Conservation (phyloP, 768 basidiomycete species). For the Gloeostereum incarnatum region DNA sequence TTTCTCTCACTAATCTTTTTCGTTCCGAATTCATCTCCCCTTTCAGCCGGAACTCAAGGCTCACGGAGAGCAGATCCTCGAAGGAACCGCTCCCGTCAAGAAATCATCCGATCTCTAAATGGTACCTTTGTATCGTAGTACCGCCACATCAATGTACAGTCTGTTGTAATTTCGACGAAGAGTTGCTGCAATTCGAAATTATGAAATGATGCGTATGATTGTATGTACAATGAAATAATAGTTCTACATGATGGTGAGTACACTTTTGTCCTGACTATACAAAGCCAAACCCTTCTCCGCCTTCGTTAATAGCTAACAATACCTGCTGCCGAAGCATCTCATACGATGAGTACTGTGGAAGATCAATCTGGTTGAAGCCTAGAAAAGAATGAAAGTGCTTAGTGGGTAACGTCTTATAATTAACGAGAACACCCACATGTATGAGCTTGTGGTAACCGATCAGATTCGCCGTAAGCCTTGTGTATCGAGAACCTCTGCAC, state of each 20-base stretch:
- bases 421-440: conserved; percentile 50
- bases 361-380: conserved; percentile 94
- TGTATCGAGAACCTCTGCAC: conserved; percentile 95
- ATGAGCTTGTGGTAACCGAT: conserved; percentile 83
- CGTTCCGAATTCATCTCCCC: no score
- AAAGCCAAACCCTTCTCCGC: conserved; percentile 93
- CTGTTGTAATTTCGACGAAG: background rate
- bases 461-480: conserved; percentile 80
- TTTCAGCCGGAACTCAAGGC: no score
- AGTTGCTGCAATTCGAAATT: no score
- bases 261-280: conserved; percentile 1
- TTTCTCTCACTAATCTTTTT: no score
- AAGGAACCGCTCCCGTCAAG: no score
- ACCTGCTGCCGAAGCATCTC: conserved; percentile 92
- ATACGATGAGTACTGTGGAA: conserved; percentile 92
- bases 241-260: conserved; percentile 8
- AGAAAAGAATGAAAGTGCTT: conserved; percentile 3
- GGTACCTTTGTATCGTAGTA: background rate
- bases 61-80: no score
- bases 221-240: conserved; percentile 14
- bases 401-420: no score
- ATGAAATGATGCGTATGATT: no score
- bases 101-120: no score
- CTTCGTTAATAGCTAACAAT: conserved; percentile 89
- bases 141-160: background rate